phyloP scores from a whole-genome alignment of 2,329 filamentous ascomycete species.

The Aspergillus sp. region DNA sequence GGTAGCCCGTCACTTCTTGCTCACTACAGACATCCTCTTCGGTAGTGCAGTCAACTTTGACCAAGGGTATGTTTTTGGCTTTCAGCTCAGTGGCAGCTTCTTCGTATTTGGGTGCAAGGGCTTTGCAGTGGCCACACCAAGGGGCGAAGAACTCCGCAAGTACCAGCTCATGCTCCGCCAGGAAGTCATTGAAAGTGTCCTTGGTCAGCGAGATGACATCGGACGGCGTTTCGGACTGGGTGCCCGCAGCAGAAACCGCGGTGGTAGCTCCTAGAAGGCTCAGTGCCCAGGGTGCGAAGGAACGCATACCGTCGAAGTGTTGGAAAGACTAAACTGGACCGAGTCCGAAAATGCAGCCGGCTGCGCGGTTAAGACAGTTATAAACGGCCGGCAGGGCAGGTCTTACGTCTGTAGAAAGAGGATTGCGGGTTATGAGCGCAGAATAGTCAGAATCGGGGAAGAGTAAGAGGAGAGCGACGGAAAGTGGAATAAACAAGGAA shows the following conservation, averaged over 20 bases:
- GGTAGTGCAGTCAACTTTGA: constrained; percentile 79
- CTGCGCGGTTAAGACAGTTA: neutral
- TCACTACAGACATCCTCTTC: constrained; percentile 87
- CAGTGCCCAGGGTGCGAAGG: constrained; percentile 40
- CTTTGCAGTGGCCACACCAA: constrained; percentile 99
- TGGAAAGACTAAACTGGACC: neutral
- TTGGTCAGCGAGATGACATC: constrained; percentile 84
- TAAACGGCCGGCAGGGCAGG: neutral
- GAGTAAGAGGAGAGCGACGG: neutral
- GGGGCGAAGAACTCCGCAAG: constrained; percentile 97
- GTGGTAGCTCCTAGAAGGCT: constrained; percentile 41
- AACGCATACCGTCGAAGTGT: constrained; percentile 34
- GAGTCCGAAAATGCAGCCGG: neutral
- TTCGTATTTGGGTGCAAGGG: constrained; percentile 65
- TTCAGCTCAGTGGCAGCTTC: constrained; percentile 50
- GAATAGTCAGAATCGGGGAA: neutral
- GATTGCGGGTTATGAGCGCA: neutral
- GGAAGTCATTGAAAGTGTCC: constrained; percentile 82
- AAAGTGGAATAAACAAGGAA: constrained; percentile 1
- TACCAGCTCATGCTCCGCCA: constrained; percentile 82
- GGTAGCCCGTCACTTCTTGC: constrained; percentile 94
- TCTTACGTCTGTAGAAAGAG: neutral
- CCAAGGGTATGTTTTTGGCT: constrained; percentile 49
- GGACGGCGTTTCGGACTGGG: constrained; percentile 48
- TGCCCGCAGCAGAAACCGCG: constrained; percentile 35